phyloP scores from a whole-genome alignment of 352 stramenopile genomes.

The Aphanomyces euteiches region DNA sequence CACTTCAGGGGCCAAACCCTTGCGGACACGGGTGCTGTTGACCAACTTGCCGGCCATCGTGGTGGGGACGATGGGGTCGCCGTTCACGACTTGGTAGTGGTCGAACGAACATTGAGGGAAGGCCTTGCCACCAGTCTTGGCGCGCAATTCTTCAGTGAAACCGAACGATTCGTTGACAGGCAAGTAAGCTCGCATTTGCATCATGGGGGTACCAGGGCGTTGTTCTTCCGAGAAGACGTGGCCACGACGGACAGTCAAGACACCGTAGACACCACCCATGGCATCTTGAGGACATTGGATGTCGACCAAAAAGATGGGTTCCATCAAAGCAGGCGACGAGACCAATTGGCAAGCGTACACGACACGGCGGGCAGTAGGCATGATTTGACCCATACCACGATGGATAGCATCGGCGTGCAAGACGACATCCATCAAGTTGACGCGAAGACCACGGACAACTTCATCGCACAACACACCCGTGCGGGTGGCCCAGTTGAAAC shows the following conservation, averaged over 20 bases:
- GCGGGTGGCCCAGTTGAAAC: constrained; percentile 98
- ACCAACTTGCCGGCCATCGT: constrained; percentile 96
- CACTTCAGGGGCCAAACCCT: constrained; percentile 96
- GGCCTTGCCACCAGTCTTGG: constrained; percentile 98
- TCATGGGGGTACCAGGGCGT: constrained; percentile 96
- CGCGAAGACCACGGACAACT: constrained; percentile 93
- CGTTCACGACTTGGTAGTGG: constrained; percentile 96
- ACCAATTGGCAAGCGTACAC: constrained; percentile 97
- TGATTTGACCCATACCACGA: constrained; percentile 99
- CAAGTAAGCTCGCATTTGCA: constrained; percentile 99
- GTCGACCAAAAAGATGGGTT: constrained; percentile 98
- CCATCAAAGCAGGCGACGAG: constrained; percentile 92
- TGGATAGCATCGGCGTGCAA: constrained; percentile 99
- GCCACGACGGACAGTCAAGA: constrained; percentile 97
- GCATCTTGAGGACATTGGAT: constrained; percentile 98
- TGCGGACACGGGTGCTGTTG: constrained; percentile 93
- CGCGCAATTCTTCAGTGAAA: constrained; percentile 98
- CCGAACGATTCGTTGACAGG: constrained; percentile 99
- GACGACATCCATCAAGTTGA: constrained; percentile 99
- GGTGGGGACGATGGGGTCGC: constrained; percentile 87
- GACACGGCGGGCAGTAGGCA: constrained; percentile 97
- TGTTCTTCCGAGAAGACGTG: constrained; percentile 99
- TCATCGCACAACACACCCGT: constrained; percentile 98
- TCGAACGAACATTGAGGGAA: constrained; percentile 99
- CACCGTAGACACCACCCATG: constrained; percentile 98